A percentile compares a stretch with the other conserved stretches of the same genome.
phyloP scores from a whole-genome alignment of 148 eudicot species.

The Fagopyrum homotropicum region DNA sequence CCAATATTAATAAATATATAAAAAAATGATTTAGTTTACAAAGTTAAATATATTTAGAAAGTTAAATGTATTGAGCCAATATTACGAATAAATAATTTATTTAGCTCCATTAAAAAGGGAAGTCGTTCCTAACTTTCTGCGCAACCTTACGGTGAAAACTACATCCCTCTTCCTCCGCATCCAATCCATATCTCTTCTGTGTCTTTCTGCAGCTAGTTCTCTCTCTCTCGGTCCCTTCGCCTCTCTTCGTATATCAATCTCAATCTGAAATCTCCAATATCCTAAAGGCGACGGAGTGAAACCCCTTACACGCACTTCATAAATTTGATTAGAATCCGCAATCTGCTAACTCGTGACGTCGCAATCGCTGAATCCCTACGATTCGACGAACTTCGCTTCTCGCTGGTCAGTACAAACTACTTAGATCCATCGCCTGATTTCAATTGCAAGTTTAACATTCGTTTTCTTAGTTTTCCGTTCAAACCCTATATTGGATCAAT shows the following conservation, averaged over 20 bases:
- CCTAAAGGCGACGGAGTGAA: not conserved
- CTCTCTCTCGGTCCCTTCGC: not conserved
- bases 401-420: not conserved
- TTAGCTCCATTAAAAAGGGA: not conserved
- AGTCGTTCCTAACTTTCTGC: not conserved
- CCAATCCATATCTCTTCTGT: not conserved
- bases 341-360: not conserved
- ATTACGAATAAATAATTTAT: no score
- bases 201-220: not conserved
- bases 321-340: not conserved
- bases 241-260: not conserved
- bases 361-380: not conserved
- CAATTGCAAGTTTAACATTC: not conserved
- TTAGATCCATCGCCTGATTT: not conserved
- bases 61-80: no score
- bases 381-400: not conserved
- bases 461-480: not conserved
- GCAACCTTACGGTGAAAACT: constrained; percentile 7
- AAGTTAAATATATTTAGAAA: no score
- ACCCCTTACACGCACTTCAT: not conserved
- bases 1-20: no score
- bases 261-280: not conserved
- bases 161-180: not conserved
- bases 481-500: constrained; percentile 8
- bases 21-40: no score